Percentiles rank a stretch among this genome's conserved stretches.
Evolutionary conservation across 108 stramenopile genomes (phyloP).

Genomic region (Tribonema minus): DNA sequence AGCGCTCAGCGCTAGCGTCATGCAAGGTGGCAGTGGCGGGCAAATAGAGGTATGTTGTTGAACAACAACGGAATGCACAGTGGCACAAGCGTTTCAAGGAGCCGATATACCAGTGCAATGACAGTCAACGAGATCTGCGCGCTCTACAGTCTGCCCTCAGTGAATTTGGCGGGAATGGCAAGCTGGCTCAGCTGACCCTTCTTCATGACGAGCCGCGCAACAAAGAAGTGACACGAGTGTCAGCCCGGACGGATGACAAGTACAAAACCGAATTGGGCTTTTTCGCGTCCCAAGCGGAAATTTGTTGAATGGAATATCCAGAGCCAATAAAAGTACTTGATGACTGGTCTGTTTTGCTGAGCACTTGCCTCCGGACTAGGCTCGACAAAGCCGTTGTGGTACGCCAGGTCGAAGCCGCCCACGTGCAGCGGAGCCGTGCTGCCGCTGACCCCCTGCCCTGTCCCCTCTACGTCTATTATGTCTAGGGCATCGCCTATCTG

Average conservation of each 20-base stretch:
- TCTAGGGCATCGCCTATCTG: not conserved
- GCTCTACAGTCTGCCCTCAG: no score
- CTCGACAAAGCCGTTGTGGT: constrained; percentile 5
- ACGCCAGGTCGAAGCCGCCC: constrained; percentile 10
- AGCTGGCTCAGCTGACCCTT: not conserved
- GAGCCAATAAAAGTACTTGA: no score
- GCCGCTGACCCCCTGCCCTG: not conserved
- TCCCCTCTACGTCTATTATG: constrained; percentile 20
- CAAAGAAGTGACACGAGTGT: not conserved
- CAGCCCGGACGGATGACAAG: not conserved
- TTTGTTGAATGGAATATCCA: no score
- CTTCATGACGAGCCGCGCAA: not conserved
- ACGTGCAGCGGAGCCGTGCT: not conserved
- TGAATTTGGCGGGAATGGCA: no score
- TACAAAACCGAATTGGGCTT: not conserved
- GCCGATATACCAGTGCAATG: no score
- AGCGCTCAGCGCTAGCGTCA: not conserved
- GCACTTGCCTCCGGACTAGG: not conserved
- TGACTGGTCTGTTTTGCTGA: no score
- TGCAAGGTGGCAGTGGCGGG: not conserved
- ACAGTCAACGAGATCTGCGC: no score
- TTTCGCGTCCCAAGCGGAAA: not conserved
- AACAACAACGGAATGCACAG: no score
- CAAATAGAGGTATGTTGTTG: no score
- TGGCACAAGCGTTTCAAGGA: no score